phyloP scores from a whole-genome alignment of 2,329 filamentous ascomycete species.

The Venturia oleaginea region DNA sequence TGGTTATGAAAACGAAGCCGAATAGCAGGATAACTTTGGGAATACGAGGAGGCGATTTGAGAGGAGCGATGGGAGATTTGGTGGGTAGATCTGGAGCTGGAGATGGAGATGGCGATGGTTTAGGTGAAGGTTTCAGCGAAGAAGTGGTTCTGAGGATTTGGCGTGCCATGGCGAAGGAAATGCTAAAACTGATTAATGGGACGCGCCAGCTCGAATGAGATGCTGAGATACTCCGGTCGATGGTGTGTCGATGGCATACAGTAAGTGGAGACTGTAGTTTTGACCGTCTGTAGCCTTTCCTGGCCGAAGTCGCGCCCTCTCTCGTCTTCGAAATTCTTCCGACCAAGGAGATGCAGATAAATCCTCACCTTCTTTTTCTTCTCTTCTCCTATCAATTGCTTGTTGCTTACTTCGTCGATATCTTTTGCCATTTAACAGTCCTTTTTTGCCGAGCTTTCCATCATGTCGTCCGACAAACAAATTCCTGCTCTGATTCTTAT shows the following conservation, averaged over 20 bases:
- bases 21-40: slow-evolving; percentile 19
- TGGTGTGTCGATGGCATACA: neutral
- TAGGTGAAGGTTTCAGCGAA: neutral
- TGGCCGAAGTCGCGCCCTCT: slow-evolving; percentile 1
- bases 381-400: neutral
- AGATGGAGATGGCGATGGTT: neutral
- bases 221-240: neutral
- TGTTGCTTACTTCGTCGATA: too few species aligned
- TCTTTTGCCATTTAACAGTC: neutral
- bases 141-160: neutral
- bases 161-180: neutral
- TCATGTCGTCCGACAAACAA: neutral
- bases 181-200: neutral
- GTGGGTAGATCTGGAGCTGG: neutral
- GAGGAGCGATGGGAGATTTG: neutral
- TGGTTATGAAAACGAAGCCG: slow-evolving; percentile 33
- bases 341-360: neutral
- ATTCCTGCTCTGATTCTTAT: slow-evolving; percentile 38
- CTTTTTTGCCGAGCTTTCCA: neutral
- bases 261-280: neutral
- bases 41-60: neutral
- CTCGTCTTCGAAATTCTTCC: neutral
- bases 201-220: neutral
- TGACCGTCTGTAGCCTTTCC: neutral
- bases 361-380: neutral